Percentiles rank a stretch among this genome's conserved stretches.
Evolutionary conservation across 352 stramenopile genomes (phyloP).

Genomic region (Globisporangium mamillatum): DNA sequence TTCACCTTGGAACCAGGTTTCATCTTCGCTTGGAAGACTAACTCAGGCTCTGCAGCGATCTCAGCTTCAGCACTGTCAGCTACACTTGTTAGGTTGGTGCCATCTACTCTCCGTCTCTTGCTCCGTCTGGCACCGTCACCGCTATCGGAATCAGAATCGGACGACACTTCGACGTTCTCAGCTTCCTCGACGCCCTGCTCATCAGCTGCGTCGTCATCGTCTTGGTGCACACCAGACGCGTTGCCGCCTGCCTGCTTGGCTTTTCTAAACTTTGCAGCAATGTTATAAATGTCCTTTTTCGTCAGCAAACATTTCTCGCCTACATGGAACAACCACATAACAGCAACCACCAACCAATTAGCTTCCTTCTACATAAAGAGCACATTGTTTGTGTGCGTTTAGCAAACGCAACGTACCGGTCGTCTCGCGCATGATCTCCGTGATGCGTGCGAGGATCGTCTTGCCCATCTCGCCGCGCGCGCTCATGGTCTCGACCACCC

Average conservation of each 20-base stretch:
- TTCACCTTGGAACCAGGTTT: not conserved
- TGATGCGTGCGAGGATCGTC: not conserved
- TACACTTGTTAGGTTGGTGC: not conserved
- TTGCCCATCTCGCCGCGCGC: not conserved
- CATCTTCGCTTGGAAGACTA: not conserved
- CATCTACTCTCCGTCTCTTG: not conserved
- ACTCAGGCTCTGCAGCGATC: not conserved
- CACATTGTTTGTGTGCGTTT: not conserved
- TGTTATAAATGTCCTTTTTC: constrained; percentile 6
- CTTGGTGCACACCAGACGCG: not conserved
- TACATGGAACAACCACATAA: not conserved
- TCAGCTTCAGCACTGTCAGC: not conserved
- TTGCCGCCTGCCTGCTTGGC: not conserved
- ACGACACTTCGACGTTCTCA: not conserved
- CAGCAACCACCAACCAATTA: not conserved
- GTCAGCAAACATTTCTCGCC: constrained; percentile 1
- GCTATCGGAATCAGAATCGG: constrained; percentile 1
- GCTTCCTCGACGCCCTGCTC: not conserved
- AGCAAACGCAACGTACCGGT: not conserved
- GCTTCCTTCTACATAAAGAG: not conserved
- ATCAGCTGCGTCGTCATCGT: not conserved
- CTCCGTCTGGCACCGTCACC: not conserved
- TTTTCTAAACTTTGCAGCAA: constrained; percentile 1
- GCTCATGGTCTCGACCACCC: constrained; percentile 2
- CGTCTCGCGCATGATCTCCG: not conserved